Evolutionary conservation across 148 eudicot genomes (phyloP), one percentile per base, ranked within the genome.

Genomic region (Pharnaceum exiguum): DNA sequence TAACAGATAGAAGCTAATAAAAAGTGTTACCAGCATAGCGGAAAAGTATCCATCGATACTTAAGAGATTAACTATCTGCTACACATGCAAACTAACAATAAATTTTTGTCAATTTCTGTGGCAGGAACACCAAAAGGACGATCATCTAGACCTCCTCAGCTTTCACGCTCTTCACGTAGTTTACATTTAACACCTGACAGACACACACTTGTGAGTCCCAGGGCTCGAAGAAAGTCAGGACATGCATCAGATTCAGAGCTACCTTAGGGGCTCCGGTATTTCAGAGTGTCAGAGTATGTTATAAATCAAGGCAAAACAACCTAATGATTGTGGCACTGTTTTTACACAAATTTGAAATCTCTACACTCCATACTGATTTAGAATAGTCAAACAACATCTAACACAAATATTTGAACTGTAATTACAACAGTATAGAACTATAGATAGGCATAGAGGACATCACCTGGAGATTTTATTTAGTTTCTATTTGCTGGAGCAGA

Each of bases 201-300:
- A 31, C 71, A 72, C 38, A 53, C 65, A 40, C 43, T 31, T 17
- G 57, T 29, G 65, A 75, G 70, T 38, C 73, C 81, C 29, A 71
- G 57, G 48, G 48, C 58, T 45, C 60, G 74, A 37, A 74, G 77
- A 54, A 60, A 31, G 62, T 79, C 87, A 1, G 85, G 91, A 21
- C 91, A 85, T 62, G 68, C 67, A 38, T 85, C 91, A 27, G 91
- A 85, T 70, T 85, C 91, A 22, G 91, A 85, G 67, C 69, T 81
- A 45, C 15, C 66, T 19, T 81, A 78, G 57, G 51, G n/a, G n/a
- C n/a, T n/a, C n/a, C n/a, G n/a, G n/a, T n/a, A 28, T 37, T 55
- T 53, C 13, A 32, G 30, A 50, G 16, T 12, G 29, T 29, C 28
- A 24, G 30, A 39, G 15, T 23, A 30, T 11, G 13, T 31, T 52